These are phyloP conservation scores for Alternaria conjuncta DNA, from an alignment of 2,329 filamentous ascomycete genomes.

Conservation along the genomic window DNA sequence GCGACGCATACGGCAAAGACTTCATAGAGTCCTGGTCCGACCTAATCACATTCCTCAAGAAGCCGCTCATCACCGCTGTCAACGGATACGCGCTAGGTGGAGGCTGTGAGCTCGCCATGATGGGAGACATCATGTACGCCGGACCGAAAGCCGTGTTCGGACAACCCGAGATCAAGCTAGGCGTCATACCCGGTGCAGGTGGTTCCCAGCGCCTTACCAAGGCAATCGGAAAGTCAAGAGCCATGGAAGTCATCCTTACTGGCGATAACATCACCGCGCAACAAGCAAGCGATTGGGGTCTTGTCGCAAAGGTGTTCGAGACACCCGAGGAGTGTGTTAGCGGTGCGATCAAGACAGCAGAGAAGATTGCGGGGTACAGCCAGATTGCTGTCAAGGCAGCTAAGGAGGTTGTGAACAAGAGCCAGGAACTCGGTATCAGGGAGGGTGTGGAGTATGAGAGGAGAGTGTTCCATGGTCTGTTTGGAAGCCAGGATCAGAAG, in stretches of 20 bases:
- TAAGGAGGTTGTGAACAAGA: slow-evolving; percentile 99
- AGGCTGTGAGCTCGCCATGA: slow-evolving; percentile 95
- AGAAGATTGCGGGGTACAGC: slow-evolving; percentile 86
- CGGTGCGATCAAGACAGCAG: slow-evolving; percentile 80
- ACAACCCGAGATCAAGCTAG: slow-evolving; percentile 96
- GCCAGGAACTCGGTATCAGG: slow-evolving; percentile 83
- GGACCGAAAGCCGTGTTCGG: slow-evolving; percentile 87
- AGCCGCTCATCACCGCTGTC: slow-evolving; percentile 91
- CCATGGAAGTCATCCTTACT: slow-evolving; percentile 57
- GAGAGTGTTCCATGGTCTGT: slow-evolving; percentile 88
- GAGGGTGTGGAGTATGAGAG: slow-evolving; percentile 97
- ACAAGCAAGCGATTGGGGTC: slow-evolving; percentile 88
- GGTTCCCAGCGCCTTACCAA: slow-evolving; percentile 87
- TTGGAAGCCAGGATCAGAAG: slow-evolving; percentile 96
- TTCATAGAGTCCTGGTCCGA: slow-evolving; percentile 97
- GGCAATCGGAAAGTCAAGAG: slow-evolving; percentile 58
- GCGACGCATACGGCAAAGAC: slow-evolving; percentile 82
- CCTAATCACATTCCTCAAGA: slow-evolving; percentile 83
- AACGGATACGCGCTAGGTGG: slow-evolving; percentile 94
- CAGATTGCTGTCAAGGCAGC: slow-evolving; percentile 85
- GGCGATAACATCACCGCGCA: slow-evolving; percentile 76
- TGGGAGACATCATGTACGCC: slow-evolving; percentile 95
- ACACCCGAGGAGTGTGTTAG: slow-evolving; percentile 83
- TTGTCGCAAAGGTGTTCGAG: slow-evolving; percentile 82
- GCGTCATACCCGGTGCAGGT: slow-evolving; percentile 88